Percentiles rank a stretch among this genome's conserved stretches.
Conservation (phyloP, 208 protist genomes). For the Trichomonas tenax region DNA sequence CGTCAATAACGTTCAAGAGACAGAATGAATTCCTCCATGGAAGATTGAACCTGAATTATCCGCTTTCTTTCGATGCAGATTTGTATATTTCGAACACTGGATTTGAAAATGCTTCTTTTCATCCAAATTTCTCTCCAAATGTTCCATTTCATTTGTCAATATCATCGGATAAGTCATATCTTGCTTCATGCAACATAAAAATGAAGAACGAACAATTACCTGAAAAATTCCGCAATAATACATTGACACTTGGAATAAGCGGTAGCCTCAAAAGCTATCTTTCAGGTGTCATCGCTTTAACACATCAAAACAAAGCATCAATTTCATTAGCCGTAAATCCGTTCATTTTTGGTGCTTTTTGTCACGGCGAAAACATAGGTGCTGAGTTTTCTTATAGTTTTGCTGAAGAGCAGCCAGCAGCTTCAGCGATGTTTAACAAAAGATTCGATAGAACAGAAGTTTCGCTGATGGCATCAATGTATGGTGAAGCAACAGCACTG, state of each 20-base stretch:
- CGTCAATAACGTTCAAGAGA: not conserved
- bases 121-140: not conserved
- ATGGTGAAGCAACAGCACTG: not conserved
- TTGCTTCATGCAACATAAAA: not conserved
- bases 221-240: not conserved
- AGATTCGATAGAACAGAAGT: not conserved
- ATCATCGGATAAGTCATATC: not conserved
- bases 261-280: not conserved
- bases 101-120: not conserved
- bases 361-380: not conserved
- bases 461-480: not conserved
- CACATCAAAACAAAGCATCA: not conserved
- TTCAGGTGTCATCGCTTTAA: not conserved
- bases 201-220: not conserved
- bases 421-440: not conserved
- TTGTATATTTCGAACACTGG: not conserved
- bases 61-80: not conserved
- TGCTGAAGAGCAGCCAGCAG: not conserved
- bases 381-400: not conserved
- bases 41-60: not conserved
- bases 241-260: not conserved
- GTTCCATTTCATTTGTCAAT: not conserved
- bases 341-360: not conserved
- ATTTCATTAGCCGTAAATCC: not conserved
- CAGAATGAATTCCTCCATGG: not conserved